Evolutionary conservation across 495 filamentous ascomycete species (phyloP).

Genomic region (Penicillium arizonense): DNA sequence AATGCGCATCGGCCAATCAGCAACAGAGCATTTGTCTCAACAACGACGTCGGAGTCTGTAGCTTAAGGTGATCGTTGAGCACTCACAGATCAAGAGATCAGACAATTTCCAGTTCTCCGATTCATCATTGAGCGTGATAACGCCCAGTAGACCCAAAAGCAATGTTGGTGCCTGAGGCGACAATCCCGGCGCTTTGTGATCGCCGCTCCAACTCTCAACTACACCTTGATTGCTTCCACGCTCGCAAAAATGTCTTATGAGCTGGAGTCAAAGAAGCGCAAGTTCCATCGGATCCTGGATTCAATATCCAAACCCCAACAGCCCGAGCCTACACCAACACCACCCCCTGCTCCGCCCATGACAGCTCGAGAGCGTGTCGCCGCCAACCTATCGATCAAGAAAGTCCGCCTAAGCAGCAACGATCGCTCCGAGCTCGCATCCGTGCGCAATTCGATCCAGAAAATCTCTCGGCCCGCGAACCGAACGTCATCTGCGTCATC

Average conservation of each 20-base stretch:
- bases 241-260: conserved; percentile 47
- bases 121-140: neutral
- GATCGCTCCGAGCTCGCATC: conserved; percentile 21
- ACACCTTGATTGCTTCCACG: neutral
- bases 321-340: conserved; percentile 18
- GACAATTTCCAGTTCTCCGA: neutral
- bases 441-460: conserved; percentile 28
- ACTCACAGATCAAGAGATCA: neutral
- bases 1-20: conserved; percentile 26
- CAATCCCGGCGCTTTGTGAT: neutral
- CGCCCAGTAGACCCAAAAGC: neutral
- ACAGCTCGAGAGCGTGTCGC: conserved; percentile 29
- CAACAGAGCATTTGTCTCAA: conserved; percentile 18
- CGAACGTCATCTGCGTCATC: conserved; percentile 22
- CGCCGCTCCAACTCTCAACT: conserved; percentile 7
- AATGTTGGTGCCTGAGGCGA: conserved; percentile 19
- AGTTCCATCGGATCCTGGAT: conserved; percentile 58
- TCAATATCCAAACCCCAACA: conserved; percentile 40
- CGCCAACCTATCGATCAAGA: conserved; percentile 37
- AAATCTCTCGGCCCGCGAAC: conserved; percentile 19
- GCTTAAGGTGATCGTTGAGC: too few species aligned
- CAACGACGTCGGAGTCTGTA: neutral
- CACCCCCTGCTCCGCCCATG: conserved; percentile 21
- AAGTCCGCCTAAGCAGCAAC: conserved; percentile 32
- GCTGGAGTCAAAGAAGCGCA: conserved; percentile 53